phyloP scores from a whole-genome alignment of 257 asterid genomes.

The Oldenlandia corymbosa region DNA sequence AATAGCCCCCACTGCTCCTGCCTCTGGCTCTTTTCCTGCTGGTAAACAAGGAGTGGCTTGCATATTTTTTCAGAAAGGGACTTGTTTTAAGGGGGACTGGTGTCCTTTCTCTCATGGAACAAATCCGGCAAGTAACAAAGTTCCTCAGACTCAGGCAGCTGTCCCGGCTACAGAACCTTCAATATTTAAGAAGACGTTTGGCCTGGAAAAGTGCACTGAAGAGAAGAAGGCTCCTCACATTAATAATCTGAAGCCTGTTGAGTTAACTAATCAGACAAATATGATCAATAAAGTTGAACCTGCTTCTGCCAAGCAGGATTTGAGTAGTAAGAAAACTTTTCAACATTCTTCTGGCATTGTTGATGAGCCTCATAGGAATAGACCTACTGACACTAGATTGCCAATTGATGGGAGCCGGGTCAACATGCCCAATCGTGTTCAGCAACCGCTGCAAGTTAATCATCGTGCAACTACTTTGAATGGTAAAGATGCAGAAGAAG shows the following conservation, averaged over 20 bases:
- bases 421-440: constrained; percentile 18
- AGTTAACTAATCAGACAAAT: constrained; percentile 22
- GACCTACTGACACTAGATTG: constrained; percentile 13
- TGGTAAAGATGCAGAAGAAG: constrained; percentile 35
- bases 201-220: constrained; percentile 23
- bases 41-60: constrained; percentile 65
- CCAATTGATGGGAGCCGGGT: constrained; percentile 15
- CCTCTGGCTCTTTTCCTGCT: constrained; percentile 36
- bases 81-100: constrained; percentile 81
- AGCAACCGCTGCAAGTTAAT: constrained; percentile 22
- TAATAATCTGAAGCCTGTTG: constrained; percentile 33
- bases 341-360: constrained; percentile 9
- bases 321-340: constrained; percentile 16
- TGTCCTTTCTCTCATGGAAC: constrained; percentile 73
- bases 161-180: constrained; percentile 15
- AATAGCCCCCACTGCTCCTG: constrained; percentile 31
- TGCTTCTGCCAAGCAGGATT: constrained; percentile 33
- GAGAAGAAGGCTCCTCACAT: constrained; percentile 33
- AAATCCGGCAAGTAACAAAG: constrained; percentile 41
- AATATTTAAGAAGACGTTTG: constrained; percentile 21
- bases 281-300: constrained; percentile 26
- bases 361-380: constrained; percentile 18
- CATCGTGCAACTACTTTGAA: constrained; percentile 12
- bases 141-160: constrained; percentile 22
- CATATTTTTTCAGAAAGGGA: constrained; percentile 69